phyloP scores from a whole-genome alignment of 2,329 filamentous ascomycete species.

The Westerdykella aurantiaca region DNA sequence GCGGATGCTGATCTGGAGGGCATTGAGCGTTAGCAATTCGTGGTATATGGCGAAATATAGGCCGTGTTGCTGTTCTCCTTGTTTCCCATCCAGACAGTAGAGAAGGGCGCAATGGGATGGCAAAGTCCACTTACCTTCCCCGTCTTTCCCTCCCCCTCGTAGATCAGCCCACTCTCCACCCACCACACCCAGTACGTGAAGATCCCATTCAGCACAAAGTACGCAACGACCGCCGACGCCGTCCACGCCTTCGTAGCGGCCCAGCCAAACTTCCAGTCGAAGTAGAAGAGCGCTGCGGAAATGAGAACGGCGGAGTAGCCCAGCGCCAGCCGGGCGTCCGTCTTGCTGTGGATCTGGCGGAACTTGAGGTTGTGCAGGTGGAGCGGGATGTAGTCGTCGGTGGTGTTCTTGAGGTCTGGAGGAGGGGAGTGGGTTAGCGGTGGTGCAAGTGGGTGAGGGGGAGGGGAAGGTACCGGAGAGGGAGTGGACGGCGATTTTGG shows the following conservation, averaged over 20 bases:
- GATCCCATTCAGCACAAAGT: conserved; percentile 70
- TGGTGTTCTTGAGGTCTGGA: conserved; percentile 89
- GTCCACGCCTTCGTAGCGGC: conserved; percentile 79
- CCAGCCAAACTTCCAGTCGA: conserved; percentile 89
- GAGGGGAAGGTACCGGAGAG: conserved; percentile 50
- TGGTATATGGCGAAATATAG: too few relatives aligned
- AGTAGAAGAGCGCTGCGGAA: conserved; percentile 76
- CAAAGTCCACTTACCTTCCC: conserved; percentile 52
- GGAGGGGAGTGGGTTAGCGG: conserved; percentile 10
- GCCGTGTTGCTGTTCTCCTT: background rate
- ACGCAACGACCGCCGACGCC: conserved; percentile 68
- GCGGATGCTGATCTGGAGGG: conserved; percentile 61
- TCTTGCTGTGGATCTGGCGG: conserved; percentile 70
- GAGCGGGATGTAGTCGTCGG: conserved; percentile 88
- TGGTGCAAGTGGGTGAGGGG: background rate
- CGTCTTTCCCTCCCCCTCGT: conserved; percentile 64
- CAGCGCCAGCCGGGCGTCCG: conserved; percentile 74
- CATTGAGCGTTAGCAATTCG: background rate
- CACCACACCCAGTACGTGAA: conserved; percentile 80
- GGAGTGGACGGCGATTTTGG: conserved; percentile 61
- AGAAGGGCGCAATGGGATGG: background rate
- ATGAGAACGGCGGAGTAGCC: conserved; percentile 79
- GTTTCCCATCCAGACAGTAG: background rate
- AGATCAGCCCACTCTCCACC: conserved; percentile 77
- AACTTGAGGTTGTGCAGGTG: conserved; percentile 88